Conservation (phyloP, 1,284 basidiomycete species). For the Sphaerobolus stellatus region DNA sequence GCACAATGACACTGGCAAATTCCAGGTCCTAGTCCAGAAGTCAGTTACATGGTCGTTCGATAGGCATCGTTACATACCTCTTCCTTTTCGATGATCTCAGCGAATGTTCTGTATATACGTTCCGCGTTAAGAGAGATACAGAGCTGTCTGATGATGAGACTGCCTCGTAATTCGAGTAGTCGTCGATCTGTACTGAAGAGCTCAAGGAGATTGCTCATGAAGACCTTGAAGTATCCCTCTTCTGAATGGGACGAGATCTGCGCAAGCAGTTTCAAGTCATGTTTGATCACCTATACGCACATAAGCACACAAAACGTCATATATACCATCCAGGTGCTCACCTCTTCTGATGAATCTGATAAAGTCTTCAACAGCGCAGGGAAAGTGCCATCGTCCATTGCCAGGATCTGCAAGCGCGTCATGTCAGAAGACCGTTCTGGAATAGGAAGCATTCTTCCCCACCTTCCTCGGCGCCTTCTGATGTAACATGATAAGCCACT, state of each 20-base stretch:
- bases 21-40: slow-evolving; percentile 74
- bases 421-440: slow-evolving; percentile 5
- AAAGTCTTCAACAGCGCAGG: slow-evolving; percentile 93
- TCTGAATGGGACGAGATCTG: slow-evolving; percentile 95
- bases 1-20: slow-evolving; percentile 95
- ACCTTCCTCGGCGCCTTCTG: slow-evolving; percentile 96
- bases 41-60: neutral
- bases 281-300: slow-evolving; percentile 77
- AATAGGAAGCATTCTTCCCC: slow-evolving; percentile 10
- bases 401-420: slow-evolving; percentile 67
- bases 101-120: slow-evolving; percentile 92
- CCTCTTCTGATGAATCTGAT: slow-evolving; percentile 96
- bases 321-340: slow-evolving; percentile 27
- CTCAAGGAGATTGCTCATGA: slow-evolving; percentile 93
- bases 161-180: slow-evolving; percentile 89
- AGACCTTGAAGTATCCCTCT: slow-evolving; percentile 92
- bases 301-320: slow-evolving; percentile 1
- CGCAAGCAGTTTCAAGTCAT: slow-evolving; percentile 92
- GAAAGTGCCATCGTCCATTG: slow-evolving; percentile 96
- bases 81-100: slow-evolving; percentile 97
- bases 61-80: slow-evolving; percentile 57
- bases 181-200: slow-evolving; percentile 94
- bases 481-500: slow-evolving; percentile 99
- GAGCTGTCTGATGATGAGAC: slow-evolving; percentile 93
- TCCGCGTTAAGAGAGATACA: slow-evolving; percentile 95